Percentiles rank a stretch among this genome's conserved stretches.
phyloP scores from a whole-genome alignment of 192 early-diverging fungal species.

The Coemansia sp. region DNA sequence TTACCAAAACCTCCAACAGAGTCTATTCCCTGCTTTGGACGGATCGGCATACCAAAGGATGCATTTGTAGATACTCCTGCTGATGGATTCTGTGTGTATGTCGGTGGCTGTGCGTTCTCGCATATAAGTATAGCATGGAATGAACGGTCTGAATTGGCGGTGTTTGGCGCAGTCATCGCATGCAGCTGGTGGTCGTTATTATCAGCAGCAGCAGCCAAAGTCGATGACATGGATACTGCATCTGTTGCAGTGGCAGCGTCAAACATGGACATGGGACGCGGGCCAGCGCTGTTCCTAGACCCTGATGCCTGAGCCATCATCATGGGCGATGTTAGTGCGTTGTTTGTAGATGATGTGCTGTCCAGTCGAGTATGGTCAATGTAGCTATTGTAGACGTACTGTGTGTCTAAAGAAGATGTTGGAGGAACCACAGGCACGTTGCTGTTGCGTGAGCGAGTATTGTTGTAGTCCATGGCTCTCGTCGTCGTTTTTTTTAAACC shows the following conservation, averaged over 20 bases:
- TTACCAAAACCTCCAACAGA: constrained; percentile 6
- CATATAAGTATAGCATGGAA: constrained; percentile 53
- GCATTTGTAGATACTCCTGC: constrained; percentile 1
- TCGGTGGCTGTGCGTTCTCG: constrained; percentile 27
- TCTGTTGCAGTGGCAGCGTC: background rate
- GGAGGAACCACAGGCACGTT: constrained; percentile 28
- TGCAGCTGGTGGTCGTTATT: constrained; percentile 17
- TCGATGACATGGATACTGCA: constrained; percentile 9
- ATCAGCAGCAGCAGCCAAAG: background rate
- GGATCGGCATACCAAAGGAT: constrained; percentile 16
- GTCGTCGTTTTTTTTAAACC: no score
- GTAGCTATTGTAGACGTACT: constrained; percentile 33
- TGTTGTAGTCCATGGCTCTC: constrained; percentile 27
- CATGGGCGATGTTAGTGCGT: constrained; percentile 8
- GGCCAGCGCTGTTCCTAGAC: constrained; percentile 12
- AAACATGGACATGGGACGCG: constrained; percentile 31
- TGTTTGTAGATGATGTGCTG: constrained; percentile 2
- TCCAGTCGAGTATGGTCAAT: constrained; percentile 17
- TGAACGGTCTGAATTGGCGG: constrained; percentile 41
- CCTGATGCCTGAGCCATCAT: constrained; percentile 20
- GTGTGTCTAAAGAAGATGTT: constrained; percentile 9
- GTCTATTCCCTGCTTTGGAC: constrained; percentile 29
- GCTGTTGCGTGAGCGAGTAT: constrained; percentile 22
- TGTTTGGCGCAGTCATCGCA: constrained; percentile 26
- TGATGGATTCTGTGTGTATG: constrained; percentile 1